A percentile compares a stretch with the other conserved stretches of the same genome.
Conservation (phyloP, 768 basidiomycete genomes). For the Lactarius quietus region DNA sequence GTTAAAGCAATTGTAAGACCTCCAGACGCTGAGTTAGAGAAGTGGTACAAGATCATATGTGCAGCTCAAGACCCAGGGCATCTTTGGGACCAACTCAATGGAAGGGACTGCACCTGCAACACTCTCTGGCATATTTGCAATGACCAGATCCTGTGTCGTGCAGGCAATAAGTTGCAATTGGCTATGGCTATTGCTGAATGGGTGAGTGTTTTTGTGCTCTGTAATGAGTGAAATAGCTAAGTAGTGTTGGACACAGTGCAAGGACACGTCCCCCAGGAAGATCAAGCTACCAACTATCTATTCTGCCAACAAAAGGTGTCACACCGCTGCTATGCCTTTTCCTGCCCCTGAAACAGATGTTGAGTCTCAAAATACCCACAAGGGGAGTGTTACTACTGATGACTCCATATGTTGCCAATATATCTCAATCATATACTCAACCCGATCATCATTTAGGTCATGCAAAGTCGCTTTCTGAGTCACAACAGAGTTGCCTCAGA, state of each 20-base stretch:
- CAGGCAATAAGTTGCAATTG: constrained; percentile 14
- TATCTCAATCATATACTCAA: too few relatives aligned
- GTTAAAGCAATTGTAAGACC: neutral
- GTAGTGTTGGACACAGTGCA: too few relatives aligned
- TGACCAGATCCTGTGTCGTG: constrained; percentile 12
- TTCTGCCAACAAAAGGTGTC: neutral
- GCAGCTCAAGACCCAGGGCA: neutral
- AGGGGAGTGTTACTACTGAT: too few relatives aligned
- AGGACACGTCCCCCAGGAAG: neutral
- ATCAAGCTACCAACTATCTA: neutral
- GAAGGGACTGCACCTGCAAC: neutral
- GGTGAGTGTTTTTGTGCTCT: constrained; percentile 13
- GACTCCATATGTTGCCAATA: too few relatives aligned
- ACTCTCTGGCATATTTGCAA: constrained; percentile 21
- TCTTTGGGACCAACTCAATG: constrained; percentile 1
- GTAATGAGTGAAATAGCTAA: neutral
- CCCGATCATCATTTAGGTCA: too few relatives aligned
- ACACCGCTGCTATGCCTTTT: neutral
- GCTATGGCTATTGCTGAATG: constrained; percentile 7
- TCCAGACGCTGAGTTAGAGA: neutral
- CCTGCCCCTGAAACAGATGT: neutral
- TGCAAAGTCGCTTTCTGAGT: too few relatives aligned
- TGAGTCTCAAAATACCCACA: too few relatives aligned
- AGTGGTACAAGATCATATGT: constrained; percentile 9
- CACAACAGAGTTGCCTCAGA: too few relatives aligned